Percentiles rank a stretch among this genome's conserved stretches.
Conservation (phyloP, 2,329 filamentous ascomycete genomes). For the Bretziella fagacearum region DNA sequence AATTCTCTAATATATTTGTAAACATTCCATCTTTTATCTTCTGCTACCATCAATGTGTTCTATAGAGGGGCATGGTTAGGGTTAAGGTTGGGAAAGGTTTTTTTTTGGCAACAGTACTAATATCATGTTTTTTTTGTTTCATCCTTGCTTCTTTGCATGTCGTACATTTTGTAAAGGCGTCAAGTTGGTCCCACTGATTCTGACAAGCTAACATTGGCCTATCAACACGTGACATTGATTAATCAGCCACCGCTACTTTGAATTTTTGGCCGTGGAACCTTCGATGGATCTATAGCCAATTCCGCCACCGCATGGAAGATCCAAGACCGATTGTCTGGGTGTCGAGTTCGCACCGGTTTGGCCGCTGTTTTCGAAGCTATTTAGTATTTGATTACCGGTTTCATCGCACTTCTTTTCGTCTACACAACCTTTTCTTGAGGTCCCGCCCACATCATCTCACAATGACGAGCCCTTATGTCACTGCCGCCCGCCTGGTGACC, state of each 20-base stretch:
- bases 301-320: too few relatives aligned
- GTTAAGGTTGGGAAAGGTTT: too few relatives aligned
- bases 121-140: too few relatives aligned
- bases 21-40: too few relatives aligned
- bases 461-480: constrained; percentile 24
- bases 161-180: neutral
- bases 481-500: constrained; percentile 27
- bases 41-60: too few relatives aligned
- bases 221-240: neutral
- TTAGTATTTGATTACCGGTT: too few relatives aligned
- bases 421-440: neutral
- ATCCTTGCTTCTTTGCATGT: neutral
- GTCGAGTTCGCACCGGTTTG: too few relatives aligned
- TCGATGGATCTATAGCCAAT: neutral
- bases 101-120: too few relatives aligned
- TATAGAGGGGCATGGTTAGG: too few relatives aligned
- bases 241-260: neutral
- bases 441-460: neutral
- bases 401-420: neutral
- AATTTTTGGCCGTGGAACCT: neutral
- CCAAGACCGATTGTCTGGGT: too few relatives aligned
- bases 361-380: too few relatives aligned
- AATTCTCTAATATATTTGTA: too few relatives aligned
- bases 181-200: neutral
- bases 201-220: neutral